Evolutionary conservation across 208 protist genomes (phyloP), one percentile per base, ranked within the genome.

Genomic region (Entamoeba invadens): DNA sequence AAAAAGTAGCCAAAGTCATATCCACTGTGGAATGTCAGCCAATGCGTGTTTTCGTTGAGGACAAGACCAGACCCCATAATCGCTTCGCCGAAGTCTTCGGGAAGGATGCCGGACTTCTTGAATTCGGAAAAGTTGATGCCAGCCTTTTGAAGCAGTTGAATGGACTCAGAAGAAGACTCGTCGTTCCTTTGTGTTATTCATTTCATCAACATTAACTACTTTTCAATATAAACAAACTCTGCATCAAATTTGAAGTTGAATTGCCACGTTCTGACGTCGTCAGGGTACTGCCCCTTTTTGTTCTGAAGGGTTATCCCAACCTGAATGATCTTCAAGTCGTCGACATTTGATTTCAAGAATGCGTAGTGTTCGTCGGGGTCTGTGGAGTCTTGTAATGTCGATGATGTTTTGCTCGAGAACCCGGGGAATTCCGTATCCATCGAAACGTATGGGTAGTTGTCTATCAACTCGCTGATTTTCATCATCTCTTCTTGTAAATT

Each of bases 1-100:
- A 93, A 25, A 3, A 95, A 6, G 46, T 95, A 95, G 0, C 21
- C 93, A 93, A 95, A 95, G 45, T 95, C 94, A 93, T 94, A 95
- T 21, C 77, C 44, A 44, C 45, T 46, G 45, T 95, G 94, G 45
- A 95, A 95, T 38, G 94, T 87, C 10, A 94, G 0, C 94, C 94
- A 95, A 44, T 35, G 42, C 0, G 95, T 46, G 18, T 47, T 46
- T 25, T 45, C 38, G 47, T 95, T 95, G 14, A 93, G 68, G 8
- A 92, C 42, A 25, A 94, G n/a, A 10, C 47, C 44, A 31, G 35
- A 47, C 16, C 31, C 12, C 18, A 91, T 91, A 2, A 93, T 35
- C 14, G 45, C 3, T 18, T 31, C 45, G 35, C 50, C 47, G 57
- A 94, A 92, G 44, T 57, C 14, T 42, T 91, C n/a, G 0, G 3